Conservation (phyloP, 2,329 filamentous ascomycete species). For the Verticillium nonalfalfae region DNA sequence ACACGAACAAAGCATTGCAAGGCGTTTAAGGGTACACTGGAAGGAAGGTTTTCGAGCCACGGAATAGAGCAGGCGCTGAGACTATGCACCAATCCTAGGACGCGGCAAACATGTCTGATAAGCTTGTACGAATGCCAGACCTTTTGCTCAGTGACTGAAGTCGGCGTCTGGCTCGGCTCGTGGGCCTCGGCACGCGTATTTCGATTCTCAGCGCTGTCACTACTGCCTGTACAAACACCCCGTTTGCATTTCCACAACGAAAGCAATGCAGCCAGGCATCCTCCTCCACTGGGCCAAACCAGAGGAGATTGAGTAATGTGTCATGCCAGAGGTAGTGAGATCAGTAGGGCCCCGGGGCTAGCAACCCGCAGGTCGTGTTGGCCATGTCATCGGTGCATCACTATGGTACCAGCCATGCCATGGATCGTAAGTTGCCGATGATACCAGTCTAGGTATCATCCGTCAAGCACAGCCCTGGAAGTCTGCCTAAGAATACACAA, state of each 20-base stretch:
- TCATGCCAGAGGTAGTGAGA: not conserved
- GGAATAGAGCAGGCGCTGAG: not conserved
- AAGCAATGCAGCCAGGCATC: no score
- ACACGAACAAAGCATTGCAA: constrained; percentile 11
- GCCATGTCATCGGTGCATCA: not conserved
- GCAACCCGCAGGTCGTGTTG: no score
- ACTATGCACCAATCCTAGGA: not conserved
- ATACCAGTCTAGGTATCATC: not conserved
- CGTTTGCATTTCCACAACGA: no score
- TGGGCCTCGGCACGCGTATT: no score
- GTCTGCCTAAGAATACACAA: not conserved
- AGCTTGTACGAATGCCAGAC: not conserved
- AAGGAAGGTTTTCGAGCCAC: not conserved
- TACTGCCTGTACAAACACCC: no score
- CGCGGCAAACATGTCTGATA: not conserved
- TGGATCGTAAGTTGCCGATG: not conserved
- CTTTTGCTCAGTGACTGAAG: not conserved
- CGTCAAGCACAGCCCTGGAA: not conserved
- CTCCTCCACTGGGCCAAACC: no score
- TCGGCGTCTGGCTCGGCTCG: not conserved
- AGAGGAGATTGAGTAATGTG: no score
- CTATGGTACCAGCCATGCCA: not conserved
- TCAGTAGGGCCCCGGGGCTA: not conserved
- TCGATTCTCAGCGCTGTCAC: not conserved
- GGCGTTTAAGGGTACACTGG: constrained; percentile 10